Evolutionary conservation across 208 protist genomes (phyloP).

Genomic region (Trichomonas vaginalis): DNA sequence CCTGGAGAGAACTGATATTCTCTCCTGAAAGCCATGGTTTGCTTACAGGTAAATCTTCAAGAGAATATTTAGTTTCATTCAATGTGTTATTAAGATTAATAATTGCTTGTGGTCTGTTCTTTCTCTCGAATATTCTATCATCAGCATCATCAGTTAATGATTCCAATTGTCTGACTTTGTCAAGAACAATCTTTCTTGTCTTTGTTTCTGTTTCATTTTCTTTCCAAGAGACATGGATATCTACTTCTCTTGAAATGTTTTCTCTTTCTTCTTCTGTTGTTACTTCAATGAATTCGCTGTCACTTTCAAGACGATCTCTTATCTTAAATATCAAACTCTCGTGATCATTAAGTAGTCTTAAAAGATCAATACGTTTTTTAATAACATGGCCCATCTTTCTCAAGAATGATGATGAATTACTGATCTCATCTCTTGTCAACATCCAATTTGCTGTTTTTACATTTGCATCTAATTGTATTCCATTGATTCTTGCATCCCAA

Average conservation of each 20-base stretch:
- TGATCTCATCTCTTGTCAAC: neutral
- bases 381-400: neutral
- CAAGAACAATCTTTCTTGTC: neutral
- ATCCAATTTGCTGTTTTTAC: neutral
- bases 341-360: neutral
- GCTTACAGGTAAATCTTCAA: neutral
- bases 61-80: too few relatives aligned
- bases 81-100: too few relatives aligned
- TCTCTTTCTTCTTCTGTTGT: neutral
- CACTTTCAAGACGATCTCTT: neutral
- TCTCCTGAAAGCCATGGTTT: neutral
- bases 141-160: too few relatives aligned
- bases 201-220: neutral
- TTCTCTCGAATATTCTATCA: too few relatives aligned
- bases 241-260: neutral
- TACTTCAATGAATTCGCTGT: neutral
- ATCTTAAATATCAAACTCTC: neutral
- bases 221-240: neutral
- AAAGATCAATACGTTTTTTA: neutral
- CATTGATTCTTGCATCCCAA: neutral
- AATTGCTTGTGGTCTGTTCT: too few relatives aligned
- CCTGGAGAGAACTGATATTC: neutral
- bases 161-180: too few relatives aligned
- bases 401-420: neutral
- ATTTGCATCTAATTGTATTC: neutral